phyloP scores from a whole-genome alignment of 1,284 basidiomycete genomes.

The Fistulina hepatica region DNA sequence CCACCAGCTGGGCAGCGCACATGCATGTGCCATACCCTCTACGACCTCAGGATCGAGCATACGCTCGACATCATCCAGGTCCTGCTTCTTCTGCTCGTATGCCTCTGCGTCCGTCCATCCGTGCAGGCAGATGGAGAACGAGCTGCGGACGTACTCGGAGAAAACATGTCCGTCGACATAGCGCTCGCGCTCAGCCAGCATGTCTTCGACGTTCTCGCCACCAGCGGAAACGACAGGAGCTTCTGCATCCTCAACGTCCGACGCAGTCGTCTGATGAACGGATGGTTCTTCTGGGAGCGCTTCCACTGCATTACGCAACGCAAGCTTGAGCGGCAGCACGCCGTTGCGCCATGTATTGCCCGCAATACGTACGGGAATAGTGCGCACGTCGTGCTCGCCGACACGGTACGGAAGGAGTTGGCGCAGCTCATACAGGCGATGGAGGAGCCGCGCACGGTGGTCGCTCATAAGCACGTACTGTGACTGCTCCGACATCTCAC shows the following conservation, averaged over 20 bases:
- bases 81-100: slow-evolving; percentile 1
- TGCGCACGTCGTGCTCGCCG: background rate
- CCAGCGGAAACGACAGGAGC: background rate
- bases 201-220: background rate
- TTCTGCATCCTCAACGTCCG: background rate
- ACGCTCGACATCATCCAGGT: background rate
- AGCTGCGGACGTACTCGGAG: background rate
- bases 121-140: background rate
- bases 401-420: background rate
- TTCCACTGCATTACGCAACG: background rate
- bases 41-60: background rate
- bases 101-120: background rate
- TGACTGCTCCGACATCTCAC: background rate
- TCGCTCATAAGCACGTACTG: background rate
- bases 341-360: background rate
- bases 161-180: background rate
- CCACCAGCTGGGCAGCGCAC: background rate
- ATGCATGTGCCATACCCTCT: background rate
- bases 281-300: background rate
- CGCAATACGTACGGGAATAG: background rate
- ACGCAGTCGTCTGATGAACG: too few relatives aligned
- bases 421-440: background rate
- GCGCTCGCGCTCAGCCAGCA: background rate
- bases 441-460: background rate
- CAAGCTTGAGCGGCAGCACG: background rate